These are phyloP conservation scores for Amauroascus niger DNA, from an alignment of 2,329 filamentous ascomycete genomes.

Conservation along the genomic window DNA sequence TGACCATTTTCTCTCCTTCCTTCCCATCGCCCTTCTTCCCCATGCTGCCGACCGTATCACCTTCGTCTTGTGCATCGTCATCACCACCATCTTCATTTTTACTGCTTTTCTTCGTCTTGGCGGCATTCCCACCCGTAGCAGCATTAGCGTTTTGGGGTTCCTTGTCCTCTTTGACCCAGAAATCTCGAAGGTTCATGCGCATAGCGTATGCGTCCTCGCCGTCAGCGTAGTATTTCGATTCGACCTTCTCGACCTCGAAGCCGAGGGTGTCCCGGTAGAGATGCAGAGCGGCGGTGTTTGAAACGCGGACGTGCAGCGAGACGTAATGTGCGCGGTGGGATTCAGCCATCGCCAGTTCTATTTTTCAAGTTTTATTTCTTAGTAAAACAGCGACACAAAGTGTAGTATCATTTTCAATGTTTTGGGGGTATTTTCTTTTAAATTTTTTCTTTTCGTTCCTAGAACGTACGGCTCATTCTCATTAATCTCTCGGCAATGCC, in stretches of 20 bases:
- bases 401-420: too few species aligned
- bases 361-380: slow-evolving; percentile 8
- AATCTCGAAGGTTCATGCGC: slow-evolving; percentile 64
- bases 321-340: slow-evolving; percentile 87
- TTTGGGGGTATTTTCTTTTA: too few species aligned
- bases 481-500: slow-evolving; percentile 96
- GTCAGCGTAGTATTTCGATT: slow-evolving; percentile 63
- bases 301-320: slow-evolving; percentile 88
- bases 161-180: slow-evolving; percentile 37
- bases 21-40: slow-evolving; percentile 42
- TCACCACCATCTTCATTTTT: slow-evolving; percentile 27
- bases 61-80: slow-evolving; percentile 47
- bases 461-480: slow-evolving; percentile 86
- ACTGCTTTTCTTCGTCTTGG: slow-evolving; percentile 15
- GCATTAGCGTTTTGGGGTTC: slow-evolving; percentile 39
- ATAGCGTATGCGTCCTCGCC: slow-evolving; percentile 94
- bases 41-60: slow-evolving; percentile 58
- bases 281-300: slow-evolving; percentile 81
- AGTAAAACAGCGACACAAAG: not conserved
- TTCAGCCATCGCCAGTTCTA: slow-evolving; percentile 93
- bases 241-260: slow-evolving; percentile 68
- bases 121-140: slow-evolving; percentile 31
- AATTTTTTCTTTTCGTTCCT: too few species aligned
- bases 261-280: slow-evolving; percentile 88
- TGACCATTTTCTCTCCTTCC: slow-evolving; percentile 62